Evolutionary conservation across 2,329 filamentous ascomycete genomes (phyloP).

Genomic region (Xylaria arbuscula): DNA sequence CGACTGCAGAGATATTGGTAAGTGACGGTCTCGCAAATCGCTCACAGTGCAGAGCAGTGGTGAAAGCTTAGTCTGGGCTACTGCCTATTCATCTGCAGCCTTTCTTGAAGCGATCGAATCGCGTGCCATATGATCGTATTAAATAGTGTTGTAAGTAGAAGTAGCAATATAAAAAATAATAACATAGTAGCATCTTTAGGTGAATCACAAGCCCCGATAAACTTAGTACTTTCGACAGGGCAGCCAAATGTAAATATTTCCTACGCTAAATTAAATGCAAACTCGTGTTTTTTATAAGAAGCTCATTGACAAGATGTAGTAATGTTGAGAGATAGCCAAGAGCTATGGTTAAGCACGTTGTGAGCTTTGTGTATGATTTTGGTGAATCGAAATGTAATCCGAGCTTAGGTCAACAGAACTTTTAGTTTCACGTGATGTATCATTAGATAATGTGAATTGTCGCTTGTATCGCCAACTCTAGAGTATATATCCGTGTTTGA

Average conservation of each 20-base stretch:
- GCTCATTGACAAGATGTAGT: not conserved
- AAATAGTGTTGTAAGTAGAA: conserved; percentile 7
- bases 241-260: not conserved
- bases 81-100: not conserved
- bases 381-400: not conserved
- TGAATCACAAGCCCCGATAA: not conserved
- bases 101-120: not conserved
- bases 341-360: not conserved
- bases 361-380: not conserved
- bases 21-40: not conserved
- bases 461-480: not conserved
- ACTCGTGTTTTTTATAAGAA: not conserved
- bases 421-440: not conserved
- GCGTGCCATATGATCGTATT: not conserved
- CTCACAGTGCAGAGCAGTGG: not conserved
- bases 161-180: not conserved
- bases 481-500: not conserved
- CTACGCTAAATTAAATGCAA: not conserved
- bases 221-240: not conserved
- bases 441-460: not conserved
- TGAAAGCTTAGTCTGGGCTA: not conserved
- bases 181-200: not conserved
- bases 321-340: not conserved
- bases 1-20: conserved; percentile 1
- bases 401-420: not conserved